Base-by-base conservation (phyloP, 2,329 filamentous ascomycete species). In the Xylaria sp. region DNA sequence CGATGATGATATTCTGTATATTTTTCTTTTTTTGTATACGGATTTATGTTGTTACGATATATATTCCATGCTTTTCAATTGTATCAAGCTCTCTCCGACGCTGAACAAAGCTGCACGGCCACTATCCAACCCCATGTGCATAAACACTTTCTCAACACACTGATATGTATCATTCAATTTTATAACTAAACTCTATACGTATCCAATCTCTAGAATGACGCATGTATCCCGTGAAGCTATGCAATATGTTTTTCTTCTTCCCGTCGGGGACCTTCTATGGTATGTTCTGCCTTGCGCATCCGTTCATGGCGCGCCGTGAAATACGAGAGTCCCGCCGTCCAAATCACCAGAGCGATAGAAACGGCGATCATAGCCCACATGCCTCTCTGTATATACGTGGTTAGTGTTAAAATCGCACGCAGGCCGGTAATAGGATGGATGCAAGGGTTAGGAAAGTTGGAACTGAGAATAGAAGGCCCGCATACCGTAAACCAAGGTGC, bases 351-450 rank as follows among this genome's bases (percentile, higher is more conserved):
- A 1, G 85, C 86, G 62, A 91, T 86, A 26, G 84, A 88, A 7
- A 84, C 83, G 1, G 83, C 89, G 74, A 92, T 90, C 90, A 92
- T 92, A 3, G 90, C 89, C 85, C 87, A 92, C 89, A 92, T 91
- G n/a, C 90, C 90, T 66, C 84, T 83, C 83, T 89, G 68, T 6
- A n/a, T 46, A 20, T 15, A 13, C 23, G 44, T 13, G 40, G 38
- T 64, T 38, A 66, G 54, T 13, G 28, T 48, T 40, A 13, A 13
- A 15, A 2, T 2, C 42, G 17, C 17, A 7, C 28, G 17, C 5
- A 7, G 9, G 44, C 46, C 3, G 28, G n/a, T 4, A 3, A 62
- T 20, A 0, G 48, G 26, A 40, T 26, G 28, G 17, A 31, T 28
- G 28, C 28, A n/a, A 17, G 23, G 26, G 3, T 33, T 54, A 13